Conservation (phyloP, 352 stramenopile genomes). For the Pythium folliculosum region DNA sequence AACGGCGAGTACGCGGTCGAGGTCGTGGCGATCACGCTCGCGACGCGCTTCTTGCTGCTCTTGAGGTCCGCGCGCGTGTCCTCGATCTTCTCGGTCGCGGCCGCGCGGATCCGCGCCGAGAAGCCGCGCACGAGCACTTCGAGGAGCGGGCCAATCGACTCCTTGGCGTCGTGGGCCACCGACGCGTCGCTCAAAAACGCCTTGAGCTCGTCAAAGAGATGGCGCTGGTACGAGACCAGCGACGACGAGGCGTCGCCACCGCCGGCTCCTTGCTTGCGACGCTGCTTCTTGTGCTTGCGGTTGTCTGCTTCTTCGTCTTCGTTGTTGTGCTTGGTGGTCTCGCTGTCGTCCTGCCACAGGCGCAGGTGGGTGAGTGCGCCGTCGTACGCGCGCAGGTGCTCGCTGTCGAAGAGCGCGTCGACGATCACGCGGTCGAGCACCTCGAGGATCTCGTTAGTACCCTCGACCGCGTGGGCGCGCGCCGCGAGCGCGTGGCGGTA, state of each 20-base stretch:
- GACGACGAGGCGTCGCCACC: conserved; percentile 24
- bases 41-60: conserved; percentile 72
- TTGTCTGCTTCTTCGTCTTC: conserved; percentile 11
- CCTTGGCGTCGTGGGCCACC: conserved; percentile 37
- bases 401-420: conserved; percentile 75
- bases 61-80: conserved; percentile 71
- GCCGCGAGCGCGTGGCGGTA: conserved; percentile 52
- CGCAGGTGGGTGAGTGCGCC: conserved; percentile 48
- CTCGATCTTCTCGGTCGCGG: conserved; percentile 66
- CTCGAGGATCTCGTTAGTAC: conserved; percentile 40
- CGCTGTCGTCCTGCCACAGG: conserved; percentile 29
- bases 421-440: conserved; percentile 64
- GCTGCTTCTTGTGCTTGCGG: conserved; percentile 41
- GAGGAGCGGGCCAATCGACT: conserved; percentile 58
- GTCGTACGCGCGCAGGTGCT: conserved; percentile 79
- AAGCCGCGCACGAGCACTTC: conserved; percentile 67
- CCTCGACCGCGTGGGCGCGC: conserved; percentile 2
- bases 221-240: conserved; percentile 77
- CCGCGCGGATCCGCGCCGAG: conserved; percentile 56
- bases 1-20: conserved; percentile 82
- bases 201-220: conserved; percentile 76
- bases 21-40: conserved; percentile 72
- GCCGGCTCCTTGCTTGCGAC: conserved; percentile 15
- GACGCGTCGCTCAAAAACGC: conserved; percentile 49
- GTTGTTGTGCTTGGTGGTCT: conserved; percentile 6